Evolutionary conservation across 2,329 filamentous ascomycete genomes (phyloP).

Genomic region (Karstenula rhodostoma): DNA sequence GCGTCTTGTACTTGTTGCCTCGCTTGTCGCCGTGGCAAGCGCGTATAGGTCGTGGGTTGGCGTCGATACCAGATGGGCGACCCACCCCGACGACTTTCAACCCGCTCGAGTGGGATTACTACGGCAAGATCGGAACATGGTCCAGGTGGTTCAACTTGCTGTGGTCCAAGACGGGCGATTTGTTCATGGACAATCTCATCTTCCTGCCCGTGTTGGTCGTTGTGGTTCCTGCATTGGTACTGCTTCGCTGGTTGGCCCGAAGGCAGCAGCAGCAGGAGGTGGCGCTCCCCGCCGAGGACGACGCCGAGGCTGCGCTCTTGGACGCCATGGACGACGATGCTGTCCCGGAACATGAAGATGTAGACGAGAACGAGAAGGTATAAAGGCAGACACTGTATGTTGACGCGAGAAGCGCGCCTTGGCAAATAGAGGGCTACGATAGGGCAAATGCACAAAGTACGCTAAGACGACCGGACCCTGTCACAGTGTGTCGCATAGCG

Average conservation of each 20-base stretch:
- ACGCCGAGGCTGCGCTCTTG: slow-evolving; percentile 32
- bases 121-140: slow-evolving; percentile 38
- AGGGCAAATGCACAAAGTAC: background rate
- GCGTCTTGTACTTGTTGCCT: slow-evolving; percentile 23
- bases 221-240: slow-evolving; percentile 20
- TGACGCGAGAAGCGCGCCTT: background rate
- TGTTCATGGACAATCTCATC: slow-evolving; percentile 22
- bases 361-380: slow-evolving; percentile 15
- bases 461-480: background rate
- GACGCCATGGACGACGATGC: slow-evolving; percentile 23
- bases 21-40: slow-evolving; percentile 18
- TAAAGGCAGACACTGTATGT: background rate
- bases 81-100: slow-evolving; percentile 30
- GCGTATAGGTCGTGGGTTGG: slow-evolving; percentile 8
- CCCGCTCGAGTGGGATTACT: slow-evolving; percentile 40
- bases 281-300: slow-evolving; percentile 14
- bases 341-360: slow-evolving; percentile 30
- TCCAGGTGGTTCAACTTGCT: slow-evolving; percentile 26
- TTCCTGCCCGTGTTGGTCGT: slow-evolving; percentile 27
- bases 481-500: background rate
- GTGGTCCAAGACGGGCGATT: slow-evolving; percentile 17
- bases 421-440: background rate
- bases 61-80: slow-evolving; percentile 20
- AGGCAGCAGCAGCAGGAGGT: slow-evolving; percentile 18
- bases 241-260: slow-evolving; percentile 25